A percentile compares a stretch with the other conserved stretches of the same genome.
phyloP scores from a whole-genome alignment of 1,284 basidiomycete genomes.

The Lentinula novae-zelandiae region DNA sequence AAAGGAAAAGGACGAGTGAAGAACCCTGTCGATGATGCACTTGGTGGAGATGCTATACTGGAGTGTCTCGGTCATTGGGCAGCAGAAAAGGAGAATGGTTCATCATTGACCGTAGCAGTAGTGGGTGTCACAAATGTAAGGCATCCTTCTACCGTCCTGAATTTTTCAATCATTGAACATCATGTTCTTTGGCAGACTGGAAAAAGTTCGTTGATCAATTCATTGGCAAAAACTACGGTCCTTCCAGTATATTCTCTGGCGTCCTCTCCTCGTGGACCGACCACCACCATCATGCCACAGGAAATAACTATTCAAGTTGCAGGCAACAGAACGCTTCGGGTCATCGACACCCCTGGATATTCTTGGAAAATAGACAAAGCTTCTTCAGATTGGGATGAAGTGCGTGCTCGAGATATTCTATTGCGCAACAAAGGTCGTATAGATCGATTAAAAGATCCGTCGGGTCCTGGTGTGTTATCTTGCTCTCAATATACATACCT shows the following conservation, averaged over 20 bases:
- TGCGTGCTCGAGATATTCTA: conserved; percentile 68
- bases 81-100: conserved; percentile 39
- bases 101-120: conserved; percentile 62
- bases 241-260: conserved; percentile 62
- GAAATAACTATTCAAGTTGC: conserved; percentile 50
- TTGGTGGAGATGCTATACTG: conserved; percentile 52
- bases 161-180: background rate
- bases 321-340: conserved; percentile 41
- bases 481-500: background rate
- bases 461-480: conserved; percentile 60
- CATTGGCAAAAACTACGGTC: conserved; percentile 52
- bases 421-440: conserved; percentile 82
- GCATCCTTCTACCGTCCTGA: conserved; percentile 7
- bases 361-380: conserved; percentile 49
- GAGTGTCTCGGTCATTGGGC: conserved; percentile 43
- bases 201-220: conserved; percentile 82
- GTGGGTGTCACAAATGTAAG: conserved; percentile 75
- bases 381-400: conserved; percentile 35
- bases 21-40: conserved; percentile 45
- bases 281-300: conserved; percentile 68
- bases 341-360: conserved; percentile 88
- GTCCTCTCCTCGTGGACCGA: conserved; percentile 53
- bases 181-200: conserved; percentile 47
- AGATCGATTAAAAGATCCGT: conserved; percentile 85
- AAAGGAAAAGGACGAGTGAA: conserved; percentile 49